Evolutionary conservation across 352 stramenopile species (phyloP).

Genomic region (Globisporangium acanthophoron): DNA sequence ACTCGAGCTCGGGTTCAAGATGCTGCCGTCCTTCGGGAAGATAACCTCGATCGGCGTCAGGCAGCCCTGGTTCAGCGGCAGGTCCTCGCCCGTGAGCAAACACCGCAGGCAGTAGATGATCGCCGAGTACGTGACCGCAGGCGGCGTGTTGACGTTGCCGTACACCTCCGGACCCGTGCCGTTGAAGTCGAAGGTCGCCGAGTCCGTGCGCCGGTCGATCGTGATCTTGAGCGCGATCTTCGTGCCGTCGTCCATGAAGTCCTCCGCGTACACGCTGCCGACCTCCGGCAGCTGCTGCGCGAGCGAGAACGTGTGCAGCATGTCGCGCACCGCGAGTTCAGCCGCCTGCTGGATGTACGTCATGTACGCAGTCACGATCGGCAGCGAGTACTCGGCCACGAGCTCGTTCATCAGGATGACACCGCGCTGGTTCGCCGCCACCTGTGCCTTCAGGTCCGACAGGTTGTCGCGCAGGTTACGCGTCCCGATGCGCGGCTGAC

Average conservation of each 20-base stretch:
- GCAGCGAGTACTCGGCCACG: conserved; percentile 93
- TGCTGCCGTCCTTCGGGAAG: conserved; percentile 89
- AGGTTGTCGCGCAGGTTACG: conserved; percentile 97
- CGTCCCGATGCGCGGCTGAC: conserved; percentile 87
- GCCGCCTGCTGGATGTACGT: conserved; percentile 96
- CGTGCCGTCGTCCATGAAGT: conserved; percentile 99
- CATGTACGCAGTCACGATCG: conserved; percentile 98
- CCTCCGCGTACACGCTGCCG: conserved; percentile 89
- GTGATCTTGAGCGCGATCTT: conserved; percentile 95
- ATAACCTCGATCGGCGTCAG: conserved; percentile 95
- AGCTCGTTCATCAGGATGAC: conserved; percentile 95
- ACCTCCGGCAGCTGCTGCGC: conserved; percentile 65
- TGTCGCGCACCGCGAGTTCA: conserved; percentile 92
- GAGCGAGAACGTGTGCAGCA: conserved; percentile 94
- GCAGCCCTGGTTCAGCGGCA: conserved; percentile 97
- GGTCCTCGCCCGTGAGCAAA: conserved; percentile 89
- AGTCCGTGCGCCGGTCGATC: conserved; percentile 90
- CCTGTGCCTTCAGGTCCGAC: conserved; percentile 96
- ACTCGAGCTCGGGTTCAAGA: conserved; percentile 94
- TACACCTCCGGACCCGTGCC: conserved; percentile 96
- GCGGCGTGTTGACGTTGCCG: conserved; percentile 98
- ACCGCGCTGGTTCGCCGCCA: conserved; percentile 97
- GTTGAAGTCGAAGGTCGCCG: conserved; percentile 96
- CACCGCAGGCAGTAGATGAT: conserved; percentile 99
- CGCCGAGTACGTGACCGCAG: conserved; percentile 97